Evolutionary conservation across 768 basidiomycete species (phyloP), one percentile per base, ranked within the genome.

Genomic region (Kondoa subrosea): DNA sequence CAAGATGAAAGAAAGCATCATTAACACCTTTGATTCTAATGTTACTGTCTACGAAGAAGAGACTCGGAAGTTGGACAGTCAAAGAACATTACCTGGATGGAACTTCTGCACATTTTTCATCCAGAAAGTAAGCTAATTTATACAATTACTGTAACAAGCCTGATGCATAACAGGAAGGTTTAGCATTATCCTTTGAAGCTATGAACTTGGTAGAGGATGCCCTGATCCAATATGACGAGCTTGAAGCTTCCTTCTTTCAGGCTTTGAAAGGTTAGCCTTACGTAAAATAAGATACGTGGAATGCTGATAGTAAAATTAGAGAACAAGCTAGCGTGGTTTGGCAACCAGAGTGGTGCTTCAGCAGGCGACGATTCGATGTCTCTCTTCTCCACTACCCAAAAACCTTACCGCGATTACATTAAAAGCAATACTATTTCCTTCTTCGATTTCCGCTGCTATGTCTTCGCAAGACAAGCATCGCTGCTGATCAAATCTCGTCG

Each of bases 51-150:
- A 90, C 17, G 89, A 92, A 74, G 95, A 97, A 58, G 91, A 95
- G 70, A 87, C 96, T 1, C 86, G 82, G 73, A 83, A 89, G 40
- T 89, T 88, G 0, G 93, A 99, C 74, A 82, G 84, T 61, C 89
- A 96, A 77, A 82, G 89, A 66, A 83, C 87, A 73, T 88, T 91
- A 84, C 90, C 91, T 0, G 93, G 95, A 8, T 99, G 95, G 95
- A 95, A 95, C 75, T 99, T 95, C 75, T 92, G 91, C 76, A 91
- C 88, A 0, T 97, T 92, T 80, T 96, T 96, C 77, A 84, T 91
- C 64, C 80, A 92, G 40, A 99, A 97, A 85, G 93, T 90, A 66
- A 15, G 68, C 25, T 16, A 8, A 1, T 1, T 21, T 32, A 12
- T 8, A 0, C 59, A 2, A 1, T 4, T 16, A 4, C 26, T 60